Percentiles rank a stretch among this genome's conserved stretches.
These are phyloP conservation scores for Pelargonium australe DNA, from an alignment of 441 rosid genomes.

Conservation along the genomic window DNA sequence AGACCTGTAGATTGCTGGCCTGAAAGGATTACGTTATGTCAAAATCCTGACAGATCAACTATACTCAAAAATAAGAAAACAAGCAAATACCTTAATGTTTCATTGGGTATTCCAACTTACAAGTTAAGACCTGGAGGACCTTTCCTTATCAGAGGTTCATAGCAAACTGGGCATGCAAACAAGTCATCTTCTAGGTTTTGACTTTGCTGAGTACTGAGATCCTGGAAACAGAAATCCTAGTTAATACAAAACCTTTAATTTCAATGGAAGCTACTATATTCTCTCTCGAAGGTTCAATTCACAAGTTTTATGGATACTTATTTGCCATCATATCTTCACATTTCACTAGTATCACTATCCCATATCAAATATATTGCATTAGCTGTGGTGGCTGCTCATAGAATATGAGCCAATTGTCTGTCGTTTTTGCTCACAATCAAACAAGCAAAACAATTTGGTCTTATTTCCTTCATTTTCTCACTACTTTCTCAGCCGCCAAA, in stretches of 20 bases:
- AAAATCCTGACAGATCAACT: conserved; percentile 7
- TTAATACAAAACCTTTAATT: conserved; percentile 9
- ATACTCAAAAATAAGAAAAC: neutral
- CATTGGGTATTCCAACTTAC: conserved; percentile 39
- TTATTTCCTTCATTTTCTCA: neutral
- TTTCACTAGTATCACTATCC: neutral
- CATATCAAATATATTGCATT: neutral
- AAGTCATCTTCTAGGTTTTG: conserved; percentile 39
- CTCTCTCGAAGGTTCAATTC: neutral
- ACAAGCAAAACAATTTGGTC: neutral
- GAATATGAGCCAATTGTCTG: neutral
- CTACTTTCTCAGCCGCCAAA: conserved; percentile 4
- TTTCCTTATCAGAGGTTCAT: conserved; percentile 72
- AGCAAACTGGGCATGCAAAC: conserved; percentile 78
- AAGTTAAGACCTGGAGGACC: conserved; percentile 84
- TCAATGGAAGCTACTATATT: neutral
- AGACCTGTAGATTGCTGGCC: conserved; percentile 74
- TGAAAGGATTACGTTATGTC: conserved; percentile 25
- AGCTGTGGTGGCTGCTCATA: neutral
- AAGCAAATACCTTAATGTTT: conserved; percentile 1
- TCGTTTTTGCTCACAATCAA: too few relatives aligned
- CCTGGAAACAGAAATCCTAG: conserved; percentile 30
- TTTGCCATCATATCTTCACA: neutral
- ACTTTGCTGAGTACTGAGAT: conserved; percentile 27
- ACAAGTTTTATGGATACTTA: neutral